phyloP scores from a whole-genome alignment of 805 yeast species.

The Peterozyma toletana region DNA sequence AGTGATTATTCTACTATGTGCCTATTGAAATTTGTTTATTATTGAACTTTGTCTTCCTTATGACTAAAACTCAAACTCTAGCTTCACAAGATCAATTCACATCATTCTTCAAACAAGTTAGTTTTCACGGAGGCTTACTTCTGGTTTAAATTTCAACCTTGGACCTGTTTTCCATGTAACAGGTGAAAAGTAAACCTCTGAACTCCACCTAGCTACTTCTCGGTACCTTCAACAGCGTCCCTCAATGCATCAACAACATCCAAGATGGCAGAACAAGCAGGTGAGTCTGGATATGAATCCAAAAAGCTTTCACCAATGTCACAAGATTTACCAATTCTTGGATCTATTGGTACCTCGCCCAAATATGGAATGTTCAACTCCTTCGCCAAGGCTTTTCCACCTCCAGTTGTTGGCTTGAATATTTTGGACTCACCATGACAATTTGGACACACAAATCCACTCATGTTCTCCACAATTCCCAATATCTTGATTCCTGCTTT shows the following conservation, averaged over 20 bases:
- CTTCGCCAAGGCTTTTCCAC: slow-evolving; percentile 77
- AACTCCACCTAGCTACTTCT: neutral
- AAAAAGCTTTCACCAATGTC: slow-evolving; percentile 82
- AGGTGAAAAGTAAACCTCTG: neutral
- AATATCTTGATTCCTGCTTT: slow-evolving; percentile 82
- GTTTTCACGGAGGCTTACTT: too few relatives aligned
- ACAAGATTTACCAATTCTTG: slow-evolving; percentile 84
- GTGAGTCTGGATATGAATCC: slow-evolving; percentile 83
- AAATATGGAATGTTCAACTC: slow-evolving; percentile 74
- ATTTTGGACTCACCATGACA: slow-evolving; percentile 88
- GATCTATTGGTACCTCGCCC: slow-evolving; percentile 94
- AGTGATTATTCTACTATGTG: neutral
- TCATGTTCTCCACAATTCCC: slow-evolving; percentile 96
- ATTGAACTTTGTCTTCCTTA: too few relatives aligned
- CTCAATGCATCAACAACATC: slow-evolving; percentile 72
- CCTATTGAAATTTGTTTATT: too few relatives aligned
- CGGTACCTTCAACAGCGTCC: slow-evolving; percentile 36
- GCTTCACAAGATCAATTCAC: too few relatives aligned
- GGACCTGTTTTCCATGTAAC: neutral
- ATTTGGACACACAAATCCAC: slow-evolving; percentile 95
- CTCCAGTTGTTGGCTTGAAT: slow-evolving; percentile 95
- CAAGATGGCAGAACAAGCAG: slow-evolving; percentile 81
- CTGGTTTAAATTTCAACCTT: neutral
- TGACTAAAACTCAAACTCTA: too few relatives aligned
- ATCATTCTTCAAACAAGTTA: too few relatives aligned